A percentile compares a stretch with the other conserved stretches of the same genome.
These are phyloP conservation scores for Margaritispora aquatica DNA, from an alignment of 495 filamentous ascomycete species.

Conservation along the genomic window DNA sequence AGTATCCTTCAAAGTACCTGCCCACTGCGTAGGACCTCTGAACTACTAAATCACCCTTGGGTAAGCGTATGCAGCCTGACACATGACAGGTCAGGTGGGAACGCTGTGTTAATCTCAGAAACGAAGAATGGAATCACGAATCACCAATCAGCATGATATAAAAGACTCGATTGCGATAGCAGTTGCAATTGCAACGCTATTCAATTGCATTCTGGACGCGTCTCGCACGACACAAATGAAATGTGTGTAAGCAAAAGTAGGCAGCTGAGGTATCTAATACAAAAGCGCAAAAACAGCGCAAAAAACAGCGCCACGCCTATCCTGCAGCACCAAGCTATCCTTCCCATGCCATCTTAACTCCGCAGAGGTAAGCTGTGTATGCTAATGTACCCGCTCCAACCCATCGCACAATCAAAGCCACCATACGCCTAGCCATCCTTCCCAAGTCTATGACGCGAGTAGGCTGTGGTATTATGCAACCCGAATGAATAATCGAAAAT, in stretches of 20 bases:
- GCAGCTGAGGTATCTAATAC: background rate
- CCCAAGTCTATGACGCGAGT: conserved; percentile 11
- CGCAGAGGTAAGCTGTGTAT: conserved; percentile 10
- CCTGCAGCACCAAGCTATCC: conserved; percentile 18
- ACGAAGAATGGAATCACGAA: no score
- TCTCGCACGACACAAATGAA: background rate
- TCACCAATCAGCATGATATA: no score
- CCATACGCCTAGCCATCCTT: conserved; percentile 23
- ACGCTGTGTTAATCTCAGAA: no score
- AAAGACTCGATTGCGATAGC: background rate
- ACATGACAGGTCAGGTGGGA: no score
- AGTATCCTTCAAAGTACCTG: no score
- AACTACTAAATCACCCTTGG: no score
- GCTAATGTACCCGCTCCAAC: background rate
- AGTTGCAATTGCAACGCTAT: background rate
- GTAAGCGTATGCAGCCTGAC: no score
- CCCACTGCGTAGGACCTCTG: no score
- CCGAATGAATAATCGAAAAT: background rate
- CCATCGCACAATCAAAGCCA: conserved; percentile 2
- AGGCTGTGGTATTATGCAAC: conserved; percentile 17
- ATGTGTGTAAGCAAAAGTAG: background rate
- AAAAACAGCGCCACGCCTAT: background rate
- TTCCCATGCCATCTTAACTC: conserved; percentile 17
- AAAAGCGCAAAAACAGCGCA: background rate
- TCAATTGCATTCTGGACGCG: background rate